Percentiles rank a stretch among this genome's conserved stretches.
These are phyloP conservation scores for Agrocybe chaxingu DNA, from an alignment of 768 basidiomycete species.

Conservation along the genomic window DNA sequence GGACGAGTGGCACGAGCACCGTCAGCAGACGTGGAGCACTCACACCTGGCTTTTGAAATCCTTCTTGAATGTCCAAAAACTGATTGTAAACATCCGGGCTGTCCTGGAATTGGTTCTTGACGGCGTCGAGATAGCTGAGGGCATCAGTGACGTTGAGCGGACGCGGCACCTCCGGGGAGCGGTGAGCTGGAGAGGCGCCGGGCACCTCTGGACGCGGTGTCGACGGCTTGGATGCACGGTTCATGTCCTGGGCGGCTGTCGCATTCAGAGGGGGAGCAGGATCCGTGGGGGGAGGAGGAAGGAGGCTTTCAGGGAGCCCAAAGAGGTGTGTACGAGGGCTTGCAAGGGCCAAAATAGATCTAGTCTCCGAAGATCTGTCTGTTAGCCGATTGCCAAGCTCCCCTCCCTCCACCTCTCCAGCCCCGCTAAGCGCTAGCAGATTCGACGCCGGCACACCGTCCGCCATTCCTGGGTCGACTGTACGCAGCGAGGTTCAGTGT, in stretches of 20 bases:
- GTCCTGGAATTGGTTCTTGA: slow-evolving; percentile 88
- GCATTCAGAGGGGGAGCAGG: slow-evolving; percentile 21
- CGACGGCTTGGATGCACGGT: slow-evolving; percentile 28
- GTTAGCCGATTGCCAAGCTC: slow-evolving; percentile 19
- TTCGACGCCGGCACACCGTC: slow-evolving; percentile 10
- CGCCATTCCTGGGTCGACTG: slow-evolving; percentile 9
- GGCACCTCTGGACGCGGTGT: slow-evolving; percentile 38
- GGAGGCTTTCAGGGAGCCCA: slow-evolving; percentile 17
- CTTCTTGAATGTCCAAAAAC: slow-evolving; percentile 97
- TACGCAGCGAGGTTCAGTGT: background rate
- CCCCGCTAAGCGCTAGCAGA: background rate
- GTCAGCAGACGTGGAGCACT: slow-evolving; percentile 24
- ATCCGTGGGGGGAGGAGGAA: slow-evolving; percentile 15
- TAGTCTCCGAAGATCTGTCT: slow-evolving; percentile 25
- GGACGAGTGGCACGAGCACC: slow-evolving; percentile 1
- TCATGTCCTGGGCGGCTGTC: slow-evolving; percentile 18
- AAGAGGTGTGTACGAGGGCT: slow-evolving; percentile 20
- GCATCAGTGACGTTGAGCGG: slow-evolving; percentile 93
- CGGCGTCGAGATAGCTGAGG: slow-evolving; percentile 89
- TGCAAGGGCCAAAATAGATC: slow-evolving; percentile 30
- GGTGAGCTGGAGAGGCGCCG: slow-evolving; percentile 26
- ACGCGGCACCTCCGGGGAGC: slow-evolving; percentile 41
- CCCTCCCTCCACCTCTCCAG: slow-evolving; percentile 1
- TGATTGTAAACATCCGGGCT: slow-evolving; percentile 93
- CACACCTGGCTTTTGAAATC: slow-evolving; percentile 96